Evolutionary conservation across 139 green algal species (phyloP).

Genomic region (Micractinium conductrix): DNA sequence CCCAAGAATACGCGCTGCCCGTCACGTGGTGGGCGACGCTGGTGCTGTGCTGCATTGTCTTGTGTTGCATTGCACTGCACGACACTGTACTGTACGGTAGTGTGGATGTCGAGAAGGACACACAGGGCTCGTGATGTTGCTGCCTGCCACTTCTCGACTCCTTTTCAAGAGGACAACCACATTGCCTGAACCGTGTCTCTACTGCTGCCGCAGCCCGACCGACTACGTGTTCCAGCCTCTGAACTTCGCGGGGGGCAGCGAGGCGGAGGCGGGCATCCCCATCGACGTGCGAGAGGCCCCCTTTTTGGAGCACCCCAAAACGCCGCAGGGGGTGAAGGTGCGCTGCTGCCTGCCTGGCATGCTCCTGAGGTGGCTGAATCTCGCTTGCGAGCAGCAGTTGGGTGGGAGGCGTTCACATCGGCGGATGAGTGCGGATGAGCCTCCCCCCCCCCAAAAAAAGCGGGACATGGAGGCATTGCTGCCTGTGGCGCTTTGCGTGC

Average conservation of each 20-base stretch:
- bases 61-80: background rate
- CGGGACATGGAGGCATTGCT: background rate
- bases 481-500: too few relatives aligned
- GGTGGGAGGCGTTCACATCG: too few relatives aligned
- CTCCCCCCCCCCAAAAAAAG: background rate
- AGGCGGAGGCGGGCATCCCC: background rate
- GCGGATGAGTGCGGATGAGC: background rate
- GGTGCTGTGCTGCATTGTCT: background rate
- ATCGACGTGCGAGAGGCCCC: conserved; percentile 4
- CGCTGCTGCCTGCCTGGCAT: background rate
- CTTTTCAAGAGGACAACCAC: too few relatives aligned
- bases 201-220: background rate
- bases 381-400: background rate
- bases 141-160: background rate
- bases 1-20: conserved; percentile 40
- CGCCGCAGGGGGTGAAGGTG: conserved; percentile 2
- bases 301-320: conserved; percentile 11
- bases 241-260: background rate
- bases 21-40: conserved; percentile 36
- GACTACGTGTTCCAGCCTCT: conserved; percentile 30
- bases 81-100: too few relatives aligned
- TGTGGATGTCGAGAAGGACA: too few relatives aligned
- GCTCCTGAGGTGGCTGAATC: background rate
- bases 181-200: too few relatives aligned
- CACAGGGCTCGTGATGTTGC: background rate